Conservation (phyloP, 202 grass and related monocot genomes). For the Bolboschoenoplectus hybrid region DNA sequence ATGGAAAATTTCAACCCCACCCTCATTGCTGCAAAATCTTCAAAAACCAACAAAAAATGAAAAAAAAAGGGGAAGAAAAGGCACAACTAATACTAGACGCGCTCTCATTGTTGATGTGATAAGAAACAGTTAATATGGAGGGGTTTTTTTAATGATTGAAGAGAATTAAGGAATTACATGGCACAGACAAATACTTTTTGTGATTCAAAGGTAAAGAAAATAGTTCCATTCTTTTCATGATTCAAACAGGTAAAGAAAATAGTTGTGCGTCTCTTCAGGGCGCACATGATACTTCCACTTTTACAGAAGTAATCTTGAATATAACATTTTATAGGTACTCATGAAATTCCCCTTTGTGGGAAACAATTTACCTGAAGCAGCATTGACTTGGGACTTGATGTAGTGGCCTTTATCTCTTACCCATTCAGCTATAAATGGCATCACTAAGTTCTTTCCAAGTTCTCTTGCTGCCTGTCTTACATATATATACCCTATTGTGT, state of each 20-base stretch:
- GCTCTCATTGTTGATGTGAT: constrained; percentile 1
- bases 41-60: too few relatives aligned
- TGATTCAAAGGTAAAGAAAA: neutral
- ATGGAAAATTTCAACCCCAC: neutral
- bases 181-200: neutral
- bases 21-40: neutral
- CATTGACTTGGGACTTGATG: constrained; percentile 95
- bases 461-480: constrained; percentile 77
- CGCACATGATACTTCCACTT: neutral
- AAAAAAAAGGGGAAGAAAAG: too few relatives aligned
- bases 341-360: neutral
- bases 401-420: constrained; percentile 92
- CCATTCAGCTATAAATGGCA: constrained; percentile 98
- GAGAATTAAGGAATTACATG: neutral
- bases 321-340: neutral
- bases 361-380: constrained; percentile 73
- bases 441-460: constrained; percentile 79
- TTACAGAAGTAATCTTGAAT: neutral
- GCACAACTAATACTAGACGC: neutral
- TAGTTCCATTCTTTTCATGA: neutral
- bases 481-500: constrained; percentile 97
- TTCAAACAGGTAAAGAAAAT: neutral
- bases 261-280: neutral
- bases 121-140: neutral
- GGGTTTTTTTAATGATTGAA: neutral